phyloP scores from a whole-genome alignment of 208 protist genomes.

The Zelonia costaricensis region DNA sequence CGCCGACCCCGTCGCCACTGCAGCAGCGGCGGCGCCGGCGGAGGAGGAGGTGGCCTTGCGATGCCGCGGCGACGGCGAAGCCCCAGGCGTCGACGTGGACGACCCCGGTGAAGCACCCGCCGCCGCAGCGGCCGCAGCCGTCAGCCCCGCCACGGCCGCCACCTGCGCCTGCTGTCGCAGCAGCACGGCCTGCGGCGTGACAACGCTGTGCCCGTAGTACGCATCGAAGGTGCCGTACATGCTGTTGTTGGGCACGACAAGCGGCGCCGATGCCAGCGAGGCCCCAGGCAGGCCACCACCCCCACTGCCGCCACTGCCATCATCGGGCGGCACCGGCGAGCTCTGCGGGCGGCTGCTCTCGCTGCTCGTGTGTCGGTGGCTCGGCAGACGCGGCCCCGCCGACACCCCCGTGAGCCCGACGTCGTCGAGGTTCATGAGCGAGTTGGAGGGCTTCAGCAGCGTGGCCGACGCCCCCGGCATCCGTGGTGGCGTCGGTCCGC shows the following conservation, averaged over 20 bases:
- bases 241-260: slow-evolving; percentile 35
- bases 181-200: slow-evolving; percentile 36
- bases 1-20: too few species aligned
- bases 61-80: too few species aligned
- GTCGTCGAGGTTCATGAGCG: neutral
- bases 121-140: too few species aligned
- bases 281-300: neutral
- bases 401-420: neutral
- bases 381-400: neutral
- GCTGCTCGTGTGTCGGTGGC: neutral
- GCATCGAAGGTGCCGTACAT: slow-evolving; percentile 59
- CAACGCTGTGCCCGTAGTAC: slow-evolving; percentile 41
- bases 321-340: neutral
- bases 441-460: too few species aligned
- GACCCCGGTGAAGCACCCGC: too few species aligned
- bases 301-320: too few species aligned
- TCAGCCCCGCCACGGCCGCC: slow-evolving; percentile 5
- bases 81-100: too few species aligned
- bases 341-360: neutral
- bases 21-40: too few species aligned
- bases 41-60: too few species aligned
- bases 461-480: too few species aligned
- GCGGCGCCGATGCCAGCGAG: slow-evolving; percentile 2
- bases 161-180: slow-evolving; percentile 38
- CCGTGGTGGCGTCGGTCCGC: too few species aligned